Percentiles rank a stretch among this genome's conserved stretches.
Conservation (phyloP, 2,329 filamentous ascomycete genomes). For the Monilinia aucupariae region DNA sequence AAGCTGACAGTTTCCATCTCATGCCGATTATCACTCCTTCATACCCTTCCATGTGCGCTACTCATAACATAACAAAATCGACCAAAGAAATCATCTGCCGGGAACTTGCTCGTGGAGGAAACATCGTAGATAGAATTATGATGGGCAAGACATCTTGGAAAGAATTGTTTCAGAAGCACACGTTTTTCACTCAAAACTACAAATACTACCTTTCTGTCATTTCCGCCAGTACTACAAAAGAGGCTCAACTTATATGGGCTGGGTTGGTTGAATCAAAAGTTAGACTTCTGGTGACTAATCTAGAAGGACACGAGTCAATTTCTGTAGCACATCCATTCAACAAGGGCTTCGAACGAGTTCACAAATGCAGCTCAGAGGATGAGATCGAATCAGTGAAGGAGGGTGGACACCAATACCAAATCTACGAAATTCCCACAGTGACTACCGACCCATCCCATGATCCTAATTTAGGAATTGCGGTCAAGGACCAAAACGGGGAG, state of each 20-base stretch:
- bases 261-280: slow-evolving; percentile 93
- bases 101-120: slow-evolving; percentile 72
- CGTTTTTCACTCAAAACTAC: slow-evolving; percentile 88
- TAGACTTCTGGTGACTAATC: slow-evolving; percentile 72
- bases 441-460: slow-evolving; percentile 39
- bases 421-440: slow-evolving; percentile 34
- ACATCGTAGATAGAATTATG: slow-evolving; percentile 76
- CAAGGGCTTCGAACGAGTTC: slow-evolving; percentile 82
- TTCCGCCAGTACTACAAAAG: slow-evolving; percentile 74
- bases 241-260: slow-evolving; percentile 80
- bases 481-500: slow-evolving; percentile 35
- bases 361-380: slow-evolving; percentile 59
- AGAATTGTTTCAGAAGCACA: slow-evolving; percentile 82
- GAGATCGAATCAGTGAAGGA: slow-evolving; percentile 58
- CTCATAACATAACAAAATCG: slow-evolving; percentile 85
- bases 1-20: slow-evolving; percentile 68
- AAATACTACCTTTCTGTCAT: slow-evolving; percentile 94
- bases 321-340: slow-evolving; percentile 85
- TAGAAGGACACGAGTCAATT: slow-evolving; percentile 77
- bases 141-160: slow-evolving; percentile 73
- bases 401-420: slow-evolving; percentile 56
- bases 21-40: slow-evolving; percentile 99
- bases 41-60: slow-evolving; percentile 96
- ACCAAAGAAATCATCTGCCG: slow-evolving; percentile 78
- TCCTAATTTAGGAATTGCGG: slow-evolving; percentile 38